These are phyloP conservation scores for Acorus calamus DNA, from an alignment of 106 monocot species.

Conservation along the genomic window DNA sequence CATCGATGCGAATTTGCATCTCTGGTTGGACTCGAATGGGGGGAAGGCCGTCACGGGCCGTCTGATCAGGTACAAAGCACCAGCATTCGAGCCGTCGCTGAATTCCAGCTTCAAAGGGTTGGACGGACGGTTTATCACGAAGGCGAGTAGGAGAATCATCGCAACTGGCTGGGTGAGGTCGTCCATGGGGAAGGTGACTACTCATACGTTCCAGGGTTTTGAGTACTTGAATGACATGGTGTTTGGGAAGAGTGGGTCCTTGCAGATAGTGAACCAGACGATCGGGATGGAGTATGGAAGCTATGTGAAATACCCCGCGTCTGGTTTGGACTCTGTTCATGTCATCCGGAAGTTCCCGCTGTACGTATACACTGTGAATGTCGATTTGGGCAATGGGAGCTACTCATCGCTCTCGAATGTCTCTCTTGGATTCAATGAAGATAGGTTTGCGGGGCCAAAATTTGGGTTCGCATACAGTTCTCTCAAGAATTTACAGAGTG, in stretches of 20 bases:
- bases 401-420: conserved; percentile 38
- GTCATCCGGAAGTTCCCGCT: conserved; percentile 54
- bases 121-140: conserved; percentile 56
- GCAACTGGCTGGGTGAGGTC: conserved; percentile 79
- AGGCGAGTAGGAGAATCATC: conserved; percentile 36
- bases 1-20: conserved; percentile 88
- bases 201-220: conserved; percentile 57
- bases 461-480: conserved; percentile 38
- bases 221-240: conserved; percentile 44
- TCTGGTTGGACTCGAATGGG: conserved; percentile 75
- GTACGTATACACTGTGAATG: conserved; percentile 29
- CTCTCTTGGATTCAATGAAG: conserved; percentile 52
- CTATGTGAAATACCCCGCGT: conserved; percentile 27
- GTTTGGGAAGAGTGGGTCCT: conserved; percentile 36
- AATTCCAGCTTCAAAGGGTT: conserved; percentile 47
- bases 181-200: conserved; percentile 76
- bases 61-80: conserved; percentile 44
- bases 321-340: conserved; percentile 47
- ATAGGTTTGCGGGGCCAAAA: conserved; percentile 30
- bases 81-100: conserved; percentile 9
- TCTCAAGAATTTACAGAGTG: conserved; percentile 49
- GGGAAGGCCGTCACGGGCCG: conserved; percentile 23
- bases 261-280: conserved; percentile 69
- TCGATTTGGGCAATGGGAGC: conserved; percentile 23
- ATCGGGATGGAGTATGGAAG: conserved; percentile 38